phyloP scores from a whole-genome alignment of 345 rosid species.

The Schrenkiella parvula region DNA sequence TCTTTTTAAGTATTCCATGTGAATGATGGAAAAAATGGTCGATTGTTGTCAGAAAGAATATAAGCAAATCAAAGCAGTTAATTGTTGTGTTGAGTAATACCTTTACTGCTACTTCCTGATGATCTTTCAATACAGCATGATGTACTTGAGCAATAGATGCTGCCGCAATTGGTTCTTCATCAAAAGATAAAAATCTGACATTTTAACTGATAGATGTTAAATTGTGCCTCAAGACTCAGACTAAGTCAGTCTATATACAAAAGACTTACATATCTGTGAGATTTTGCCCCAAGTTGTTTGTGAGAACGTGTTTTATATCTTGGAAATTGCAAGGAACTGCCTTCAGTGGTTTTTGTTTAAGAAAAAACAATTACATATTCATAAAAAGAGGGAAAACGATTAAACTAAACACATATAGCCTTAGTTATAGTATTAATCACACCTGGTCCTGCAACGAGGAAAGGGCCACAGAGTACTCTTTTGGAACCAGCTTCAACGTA shows the following conservation, averaged over 20 bases:
- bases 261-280: slow-evolving; percentile 53
- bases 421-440: background rate
- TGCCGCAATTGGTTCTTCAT: slow-evolving; percentile 88
- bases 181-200: slow-evolving; percentile 69
- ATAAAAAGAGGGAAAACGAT: background rate
- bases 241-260: background rate
- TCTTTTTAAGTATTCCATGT: background rate
- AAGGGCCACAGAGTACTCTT: slow-evolving; percentile 62
- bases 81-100: slow-evolving; percentile 36
- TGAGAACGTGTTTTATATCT: slow-evolving; percentile 52
- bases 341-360: too few species aligned
- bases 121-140: slow-evolving; percentile 56
- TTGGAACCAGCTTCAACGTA: slow-evolving; percentile 70
- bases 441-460: slow-evolving; percentile 86
- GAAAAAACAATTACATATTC: background rate
- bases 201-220: background rate
- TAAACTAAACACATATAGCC: background rate
- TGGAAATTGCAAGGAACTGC: slow-evolving; percentile 73
- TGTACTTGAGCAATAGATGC: slow-evolving; percentile 98
- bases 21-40: slow-evolving; percentile 11
- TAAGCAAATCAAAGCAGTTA: background rate
- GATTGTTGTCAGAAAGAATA: background rate
- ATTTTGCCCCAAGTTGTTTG: slow-evolving; percentile 53
- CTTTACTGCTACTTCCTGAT: slow-evolving; percentile 82
- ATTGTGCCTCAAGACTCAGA: background rate